Base-by-base conservation (phyloP, 2,329 filamentous ascomycete genomes). In the Chaetomium globosum region DNA sequence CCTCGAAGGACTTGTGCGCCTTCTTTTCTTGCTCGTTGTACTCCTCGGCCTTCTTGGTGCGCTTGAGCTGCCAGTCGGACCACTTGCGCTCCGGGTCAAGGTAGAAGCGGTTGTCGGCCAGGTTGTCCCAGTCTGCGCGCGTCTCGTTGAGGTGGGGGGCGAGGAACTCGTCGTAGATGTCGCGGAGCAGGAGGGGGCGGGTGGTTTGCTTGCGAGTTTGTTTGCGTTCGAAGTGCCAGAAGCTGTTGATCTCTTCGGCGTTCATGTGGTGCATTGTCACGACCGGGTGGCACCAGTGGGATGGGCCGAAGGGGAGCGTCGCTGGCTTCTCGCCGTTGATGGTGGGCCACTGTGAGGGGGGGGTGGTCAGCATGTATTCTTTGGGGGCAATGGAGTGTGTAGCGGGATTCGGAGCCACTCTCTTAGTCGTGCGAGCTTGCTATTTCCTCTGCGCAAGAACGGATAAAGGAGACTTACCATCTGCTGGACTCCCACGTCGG, bases 261-360 rank as follows among this genome's bases (percentile, higher is more conserved):
- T 77, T 77, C 67, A 84, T 77, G 72, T 85, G 83, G 71, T 85
- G 83, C 82, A 86, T 85, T 5, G 84, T 85, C 1, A 81, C 77
- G 53, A 85, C 77, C 9, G 83, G 81, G 58, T 85, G 81, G 72
- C 84, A 86, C 83, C 84, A 86, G 67, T 83, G 77, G n/a, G 73
- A 74, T 1, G 74, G 68, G 46, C 77, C 76, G 65, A 79, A 85
- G 1, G 80, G 78, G n/a, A 86, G 72, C 1, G 79, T 83, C 57
- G 77, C 74, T 2, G 82, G 83, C 66, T 85, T 85, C 70, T 86
- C 82, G 67, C 82, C 83, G 67, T 86, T 85, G 68, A 85, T 78
- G 53, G 82, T 81, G 1, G 84, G 84, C 77, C 80, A 83, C 75
- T 83, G 67, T 19, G 16, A 46, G 23, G 48, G 12, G 21, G 8